A percentile compares a stretch with the other conserved stretches of the same genome.
Evolutionary conservation across 2,329 filamentous ascomycete genomes (phyloP).

Genomic region (Tolypocladium pustulatum): DNA sequence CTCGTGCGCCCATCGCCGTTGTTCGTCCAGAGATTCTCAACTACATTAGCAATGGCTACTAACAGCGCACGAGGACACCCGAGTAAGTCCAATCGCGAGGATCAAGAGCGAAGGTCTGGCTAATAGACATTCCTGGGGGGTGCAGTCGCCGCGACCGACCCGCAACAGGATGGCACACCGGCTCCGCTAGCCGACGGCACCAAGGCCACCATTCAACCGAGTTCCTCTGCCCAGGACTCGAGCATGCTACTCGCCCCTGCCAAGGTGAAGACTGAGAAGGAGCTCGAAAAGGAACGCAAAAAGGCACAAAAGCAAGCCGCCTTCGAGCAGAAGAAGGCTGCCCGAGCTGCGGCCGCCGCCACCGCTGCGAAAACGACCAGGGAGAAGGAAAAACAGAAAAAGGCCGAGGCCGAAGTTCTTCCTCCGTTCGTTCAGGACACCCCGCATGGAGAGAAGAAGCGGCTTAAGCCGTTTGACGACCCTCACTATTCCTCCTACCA

Average conservation of each 20-base stretch:
- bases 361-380: neutral
- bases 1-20: too few species aligned
- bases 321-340: neutral
- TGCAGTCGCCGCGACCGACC: neutral
- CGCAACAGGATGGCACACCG: neutral
- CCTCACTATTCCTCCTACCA: neutral
- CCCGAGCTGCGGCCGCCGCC: too few species aligned
- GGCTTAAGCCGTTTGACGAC: neutral
- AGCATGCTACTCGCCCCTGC: neutral
- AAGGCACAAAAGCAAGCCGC: neutral
- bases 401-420: neutral
- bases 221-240: neutral
- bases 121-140: neutral
- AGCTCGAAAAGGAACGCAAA: neutral
- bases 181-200: neutral
- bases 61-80: neutral
- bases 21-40: neutral
- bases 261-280: neutral
- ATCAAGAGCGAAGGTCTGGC: neutral
- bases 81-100: neutral
- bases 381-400: neutral
- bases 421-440: neutral
- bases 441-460: neutral
- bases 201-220: neutral
- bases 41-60: neutral